These are phyloP conservation scores for Onygenales sp. DNA, from an alignment of 2,329 filamentous ascomycete genomes.

Conservation along the genomic window DNA sequence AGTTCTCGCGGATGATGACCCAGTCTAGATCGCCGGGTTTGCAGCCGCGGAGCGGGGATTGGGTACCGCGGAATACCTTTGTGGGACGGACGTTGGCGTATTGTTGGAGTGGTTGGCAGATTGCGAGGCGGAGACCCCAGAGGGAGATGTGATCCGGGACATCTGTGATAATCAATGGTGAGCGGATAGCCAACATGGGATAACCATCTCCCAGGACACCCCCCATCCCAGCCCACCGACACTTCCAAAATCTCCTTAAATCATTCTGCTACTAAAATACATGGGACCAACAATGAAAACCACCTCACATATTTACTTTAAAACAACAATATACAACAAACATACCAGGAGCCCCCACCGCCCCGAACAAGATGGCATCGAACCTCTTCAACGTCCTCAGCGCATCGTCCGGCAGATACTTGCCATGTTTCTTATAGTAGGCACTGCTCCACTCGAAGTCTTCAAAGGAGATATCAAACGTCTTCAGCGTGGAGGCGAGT, in stretches of 20 bases:
- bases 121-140: constrained; percentile 47
- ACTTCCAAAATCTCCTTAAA: no score
- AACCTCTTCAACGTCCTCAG: constrained; percentile 41
- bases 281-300: no score
- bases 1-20: constrained; percentile 48
- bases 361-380: constrained; percentile 51
- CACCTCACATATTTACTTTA: not conserved
- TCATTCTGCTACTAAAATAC: no score
- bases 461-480: constrained; percentile 42
- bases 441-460: constrained; percentile 43
- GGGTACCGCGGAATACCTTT: constrained; percentile 43
- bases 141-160: constrained; percentile 49
- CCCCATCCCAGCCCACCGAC: no score
- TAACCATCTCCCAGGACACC: not conserved
- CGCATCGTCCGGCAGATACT: constrained; percentile 44
- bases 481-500: constrained; percentile 34
- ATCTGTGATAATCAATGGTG: constrained; percentile 21
- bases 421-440: constrained; percentile 41
- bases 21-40: constrained; percentile 43
- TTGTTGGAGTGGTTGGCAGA: constrained; percentile 47
- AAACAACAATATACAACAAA: not conserved
- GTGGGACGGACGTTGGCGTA: constrained; percentile 49
- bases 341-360: constrained; percentile 47
- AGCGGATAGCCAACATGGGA: not conserved
- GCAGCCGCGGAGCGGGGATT: constrained; percentile 40